Evolutionary conservation across 352 stramenopile genomes (phyloP).

Genomic region (Globisporangium lucens): DNA sequence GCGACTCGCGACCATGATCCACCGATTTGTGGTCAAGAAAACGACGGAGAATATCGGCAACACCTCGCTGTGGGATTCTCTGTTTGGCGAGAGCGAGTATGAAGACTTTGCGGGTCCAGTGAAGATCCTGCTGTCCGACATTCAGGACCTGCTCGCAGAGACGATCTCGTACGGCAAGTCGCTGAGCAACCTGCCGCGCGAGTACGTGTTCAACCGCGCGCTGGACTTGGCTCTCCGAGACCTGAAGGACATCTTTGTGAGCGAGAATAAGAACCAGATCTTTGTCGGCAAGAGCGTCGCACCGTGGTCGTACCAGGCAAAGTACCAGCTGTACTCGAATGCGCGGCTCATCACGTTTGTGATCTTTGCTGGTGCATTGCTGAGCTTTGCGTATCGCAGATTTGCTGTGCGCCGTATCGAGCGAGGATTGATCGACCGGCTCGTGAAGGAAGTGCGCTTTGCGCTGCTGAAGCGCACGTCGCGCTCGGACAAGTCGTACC

Average conservation of each 20-base stretch:
- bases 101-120: conserved; percentile 26
- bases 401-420: conserved; percentile 43
- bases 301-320: conserved; percentile 52
- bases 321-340: conserved; percentile 45
- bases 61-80: conserved; percentile 28
- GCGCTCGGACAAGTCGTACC: conserved; percentile 39
- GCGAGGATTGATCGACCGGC: conserved; percentile 48
- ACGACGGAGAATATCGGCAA: conserved; percentile 34
- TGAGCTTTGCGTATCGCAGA: conserved; percentile 32
- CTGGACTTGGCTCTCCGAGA: conserved; percentile 56
- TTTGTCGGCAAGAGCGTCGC: conserved; percentile 39
- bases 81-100: conserved; percentile 11
- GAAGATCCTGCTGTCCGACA: conserved; percentile 47
- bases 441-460: conserved; percentile 70
- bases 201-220: conserved; percentile 62
- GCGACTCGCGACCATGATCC: conserved; percentile 41
- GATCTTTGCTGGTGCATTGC: conserved; percentile 25
- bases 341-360: conserved; percentile 36
- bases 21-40: conserved; percentile 39
- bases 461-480: conserved; percentile 47
- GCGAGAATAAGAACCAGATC: conserved; percentile 43
- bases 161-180: conserved; percentile 42
- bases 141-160: conserved; percentile 39
- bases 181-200: conserved; percentile 35
- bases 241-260: conserved; percentile 51